Base-by-base conservation (phyloP, 78 protist genomes). In the Planoprotostelium fungivorum region DNA sequence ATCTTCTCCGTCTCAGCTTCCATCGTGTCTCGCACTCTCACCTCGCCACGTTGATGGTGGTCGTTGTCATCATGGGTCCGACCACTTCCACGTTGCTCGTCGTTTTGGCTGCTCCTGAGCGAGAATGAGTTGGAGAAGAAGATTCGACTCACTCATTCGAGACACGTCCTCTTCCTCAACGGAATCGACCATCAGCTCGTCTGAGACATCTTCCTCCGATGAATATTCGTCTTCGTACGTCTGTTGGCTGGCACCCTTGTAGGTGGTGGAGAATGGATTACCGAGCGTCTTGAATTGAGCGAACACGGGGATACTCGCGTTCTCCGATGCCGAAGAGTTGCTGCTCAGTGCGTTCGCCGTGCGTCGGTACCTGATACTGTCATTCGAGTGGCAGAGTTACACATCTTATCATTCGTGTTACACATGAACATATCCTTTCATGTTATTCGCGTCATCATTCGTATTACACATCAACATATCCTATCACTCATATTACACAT, bases 11-110 rank as follows among this genome's bases (percentile, higher is more conserved):
- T n/a, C n/a, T n/a, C n/a, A n/a, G n/a, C n/a, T n/a, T n/a, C n/a
- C n/a, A n/a, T n/a, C n/a, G n/a, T n/a, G n/a, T n/a, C n/a, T n/a
- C n/a, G n/a, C n/a, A n/a, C n/a, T n/a, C n/a, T n/a, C n/a, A 92
- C 87, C 73, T 51, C 31, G 73, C 73, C 34, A 92, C 94, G 85
- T 92, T 89, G 36, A 92, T 86, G 0, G 94, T 92, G 1, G 91
- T 92, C 35, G 94, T 87, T 31, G 94, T 36, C 9, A 89, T 86
- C 88, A 89, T 38, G 34, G 94, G 94, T 25, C 73, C 73, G 16
- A 16, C 73, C 31, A 51, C 73, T 25, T 51, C 73, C 16, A 5
- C 73, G 9, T 84, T 31, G 29, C 34, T 73, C 87, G 85, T 34
- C 35, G 84, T 0, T 25, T 34, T 31, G 16, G 51, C 37, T 83